Percentiles rank a stretch among this genome's conserved stretches.
Evolutionary conservation across 176 grass and related monocot genomes (phyloP).

Genomic region (Cymbopogon citratus): DNA sequence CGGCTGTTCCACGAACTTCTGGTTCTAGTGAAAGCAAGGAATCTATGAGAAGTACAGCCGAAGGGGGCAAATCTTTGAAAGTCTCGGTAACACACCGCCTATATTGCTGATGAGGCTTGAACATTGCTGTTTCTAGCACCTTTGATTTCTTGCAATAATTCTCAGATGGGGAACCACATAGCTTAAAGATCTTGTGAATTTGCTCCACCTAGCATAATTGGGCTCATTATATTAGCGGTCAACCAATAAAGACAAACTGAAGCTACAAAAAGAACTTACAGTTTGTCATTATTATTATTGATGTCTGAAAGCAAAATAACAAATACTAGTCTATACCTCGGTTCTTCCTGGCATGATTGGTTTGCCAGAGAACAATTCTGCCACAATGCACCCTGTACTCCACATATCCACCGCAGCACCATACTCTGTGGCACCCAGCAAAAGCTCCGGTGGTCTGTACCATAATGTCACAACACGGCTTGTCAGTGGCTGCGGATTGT

Average conservation of each 20-base stretch:
- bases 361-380: conserved; percentile 72
- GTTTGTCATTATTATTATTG: background rate
- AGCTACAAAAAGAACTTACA: background rate
- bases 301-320: background rate
- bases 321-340: conserved; percentile 31
- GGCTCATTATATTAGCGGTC: background rate
- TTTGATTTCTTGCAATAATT: conserved; percentile 77
- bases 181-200: conserved; percentile 97
- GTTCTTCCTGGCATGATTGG: conserved; percentile 94
- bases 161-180: conserved; percentile 72
- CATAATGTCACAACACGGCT: conserved; percentile 90
- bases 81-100: conserved; percentile 64
- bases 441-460: conserved; percentile 85
- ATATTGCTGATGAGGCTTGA: conserved; percentile 79
- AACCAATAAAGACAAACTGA: conserved; percentile 9
- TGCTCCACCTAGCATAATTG: conserved; percentile 74
- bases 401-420: conserved; percentile 80
- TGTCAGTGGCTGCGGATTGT: conserved; percentile 55
- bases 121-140: conserved; percentile 69
- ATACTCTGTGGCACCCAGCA: conserved; percentile 77
- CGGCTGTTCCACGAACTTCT: conserved; percentile 61
- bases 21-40: conserved; percentile 81
- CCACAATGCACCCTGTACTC: conserved; percentile 92
- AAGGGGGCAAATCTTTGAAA: conserved; percentile 67
- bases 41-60: conserved; percentile 62